Evolutionary conservation across 140 eudicot species (phyloP), one percentile per base, ranked within the genome.

Genomic region (Bidens hawaiensis): DNA sequence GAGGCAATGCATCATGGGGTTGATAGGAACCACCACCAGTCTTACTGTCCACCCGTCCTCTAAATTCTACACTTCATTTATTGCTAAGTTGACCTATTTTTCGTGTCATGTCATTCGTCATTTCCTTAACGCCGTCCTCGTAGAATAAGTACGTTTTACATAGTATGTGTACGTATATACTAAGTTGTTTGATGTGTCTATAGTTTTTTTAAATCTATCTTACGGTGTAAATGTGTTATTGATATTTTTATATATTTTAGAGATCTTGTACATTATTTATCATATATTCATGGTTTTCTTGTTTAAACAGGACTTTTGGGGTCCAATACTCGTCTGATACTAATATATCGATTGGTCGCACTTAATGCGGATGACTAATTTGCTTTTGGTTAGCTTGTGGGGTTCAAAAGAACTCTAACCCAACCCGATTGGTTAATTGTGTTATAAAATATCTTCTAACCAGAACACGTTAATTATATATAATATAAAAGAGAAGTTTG

Each of bases 61-160:
- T 33, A 15, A 53, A 38, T 52, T 53, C 30, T 14, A 23, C 72
- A 38, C 54, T 25, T 67, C 72, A 53, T 67, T 67, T 36, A 67
- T 67, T 67, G 51, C 72, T 51, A 38, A 23, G 5, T 38, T 36
- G 52, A 66, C 63, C 18, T 4, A 66, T 21, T 14, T 21, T 66
- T n/a, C n/a, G n/a, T n/a, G n/a, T n/a, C n/a, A 4, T 66, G 59
- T 22, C 13, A 3, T 0, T 36, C 11, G 42, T 7, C 2, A 3
- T 36, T 36, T 36, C 10, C 42, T 7, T 36, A 34, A 34, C 41
- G 10, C 41, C 0, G 2, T 34, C 2, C 41, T 34, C 2, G 15
- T 38, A 38, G 15, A 38, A 38, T 38, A 38, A 38, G 4, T 38
- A 38, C 15, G 3, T 27, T 27, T 21, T 15, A 17, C 30, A 10